Evolutionary conservation across 441 rosid species (phyloP).

Genomic region (Croton laevigatus): DNA sequence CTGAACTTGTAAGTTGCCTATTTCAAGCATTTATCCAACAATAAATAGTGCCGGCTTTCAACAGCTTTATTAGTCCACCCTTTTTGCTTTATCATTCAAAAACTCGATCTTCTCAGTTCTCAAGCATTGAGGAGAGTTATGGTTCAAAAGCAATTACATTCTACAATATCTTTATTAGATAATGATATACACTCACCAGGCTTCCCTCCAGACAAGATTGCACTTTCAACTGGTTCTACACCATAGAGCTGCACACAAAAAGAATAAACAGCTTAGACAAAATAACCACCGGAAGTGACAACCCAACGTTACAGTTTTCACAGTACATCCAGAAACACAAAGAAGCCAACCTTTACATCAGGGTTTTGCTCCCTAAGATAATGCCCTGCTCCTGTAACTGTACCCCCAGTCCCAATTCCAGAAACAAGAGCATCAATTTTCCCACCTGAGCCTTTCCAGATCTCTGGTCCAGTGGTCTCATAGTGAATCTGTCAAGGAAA

Average conservation of each 20-base stretch:
- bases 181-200: slow-evolving; percentile 40
- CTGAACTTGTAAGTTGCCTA: not conserved
- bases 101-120: not conserved
- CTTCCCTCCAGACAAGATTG: slow-evolving; percentile 54
- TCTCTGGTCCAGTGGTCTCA: slow-evolving; percentile 62
- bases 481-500: slow-evolving; percentile 47
- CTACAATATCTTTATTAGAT: not conserved
- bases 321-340: slow-evolving; percentile 4
- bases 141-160: not conserved
- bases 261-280: slow-evolving; percentile 5
- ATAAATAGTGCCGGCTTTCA: not conserved
- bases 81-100: not conserved
- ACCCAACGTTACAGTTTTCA: not conserved
- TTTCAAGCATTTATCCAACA: not conserved
- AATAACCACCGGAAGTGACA: not conserved
- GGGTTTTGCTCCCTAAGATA: slow-evolving; percentile 68
- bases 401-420: slow-evolving; percentile 75
- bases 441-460: slow-evolving; percentile 61
- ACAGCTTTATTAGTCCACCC: not conserved
- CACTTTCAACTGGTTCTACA: slow-evolving; percentile 61
- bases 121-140: not conserved
- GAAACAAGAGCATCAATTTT: slow-evolving; percentile 67
- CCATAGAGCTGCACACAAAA: slow-evolving; percentile 44
- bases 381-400: slow-evolving; percentile 57
- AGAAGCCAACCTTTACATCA: slow-evolving; percentile 43